Base-by-base conservation (phyloP, 805 yeast genomes). In the Kodamaea neixiangensis region DNA sequence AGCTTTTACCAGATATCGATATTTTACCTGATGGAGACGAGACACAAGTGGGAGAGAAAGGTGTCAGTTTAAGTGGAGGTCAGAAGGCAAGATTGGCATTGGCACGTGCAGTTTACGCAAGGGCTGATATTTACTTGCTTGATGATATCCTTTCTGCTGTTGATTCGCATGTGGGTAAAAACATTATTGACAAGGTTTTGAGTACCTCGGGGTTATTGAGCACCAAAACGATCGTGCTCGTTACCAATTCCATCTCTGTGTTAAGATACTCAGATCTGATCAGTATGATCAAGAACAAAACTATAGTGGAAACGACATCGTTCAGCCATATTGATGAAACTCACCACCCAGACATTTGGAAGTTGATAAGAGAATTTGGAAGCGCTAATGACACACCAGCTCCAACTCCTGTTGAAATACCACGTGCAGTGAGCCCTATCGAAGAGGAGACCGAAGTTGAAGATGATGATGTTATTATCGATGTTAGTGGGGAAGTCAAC, bases 341-440 rank as follows among this genome's bases (percentile, higher is more conserved):
- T 2, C 46, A 54, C 37, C 58, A 64, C 48, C 68, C 68, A 2
- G 60, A 57, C 34, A 55, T 77, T 13, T 67, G 58, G 45, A 67
- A 65, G 13, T 61, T 77, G 47, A 65, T 77, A 22, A 57, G 62
- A 11, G 78, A 74, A 51, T 73, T 65, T 57, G 78, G 77, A 11
- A 56, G 37, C 6, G 48, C 41, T 37, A 11, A 11, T 9, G 41
- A 37, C 13, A 41, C 33, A 4, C 44, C 21, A 5, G 41, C 41
- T 7, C 17, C 19, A 10, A 37, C 41, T 7, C 41, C 41, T 37
- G 41, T 19, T 7, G 44, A 11, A 20, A 41, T 15, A 2, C 44
- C 44, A 14, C 33, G 44, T 15, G 17, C 44, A n/a, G 31, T 15
- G 2, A 21, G 18, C 7, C 33, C 44, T 5, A 13, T 41, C n/a